A percentile compares a stretch with the other conserved stretches of the same genome.
phyloP scores from a whole-genome alignment of 306 rosid species.

The Leucaena leucocephala region DNA sequence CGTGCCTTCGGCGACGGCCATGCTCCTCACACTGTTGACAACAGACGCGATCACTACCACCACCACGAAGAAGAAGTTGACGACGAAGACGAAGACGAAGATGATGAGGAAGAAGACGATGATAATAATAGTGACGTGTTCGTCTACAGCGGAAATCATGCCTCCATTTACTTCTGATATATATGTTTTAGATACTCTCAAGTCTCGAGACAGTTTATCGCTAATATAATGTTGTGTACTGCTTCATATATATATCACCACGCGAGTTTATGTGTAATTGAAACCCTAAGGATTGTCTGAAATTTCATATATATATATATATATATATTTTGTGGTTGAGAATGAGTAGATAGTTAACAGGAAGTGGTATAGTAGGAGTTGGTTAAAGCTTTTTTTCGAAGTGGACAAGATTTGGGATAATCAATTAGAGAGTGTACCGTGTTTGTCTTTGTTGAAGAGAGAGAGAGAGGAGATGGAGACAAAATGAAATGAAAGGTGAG shows the following conservation, averaged over 20 bases:
- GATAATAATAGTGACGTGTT: constrained; percentile 31
- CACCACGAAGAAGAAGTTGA: constrained; percentile 37
- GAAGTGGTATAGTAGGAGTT: neutral
- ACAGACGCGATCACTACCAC: constrained; percentile 32
- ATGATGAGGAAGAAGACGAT: constrained; percentile 19
- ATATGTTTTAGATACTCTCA: neutral
- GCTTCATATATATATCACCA: too few species aligned
- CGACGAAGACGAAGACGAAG: constrained; percentile 45
- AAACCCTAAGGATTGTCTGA: neutral
- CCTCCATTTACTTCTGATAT: neutral
- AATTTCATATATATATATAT: too few species aligned
- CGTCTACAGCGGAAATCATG: neutral
- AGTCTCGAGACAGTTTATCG: neutral
- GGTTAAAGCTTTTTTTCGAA: constrained; percentile 27
- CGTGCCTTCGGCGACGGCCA: constrained; percentile 86
- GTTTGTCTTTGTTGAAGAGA: constrained; percentile 14
- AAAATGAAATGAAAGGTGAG: constrained; percentile 69
- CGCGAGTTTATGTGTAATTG: neutral
- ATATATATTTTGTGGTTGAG: neutral
- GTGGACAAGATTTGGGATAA: constrained; percentile 36
- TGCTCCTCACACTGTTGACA: constrained; percentile 65
- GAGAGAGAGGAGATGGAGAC: constrained; percentile 56
- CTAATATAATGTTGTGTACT: too few species aligned
- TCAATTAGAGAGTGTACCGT: constrained; percentile 15
- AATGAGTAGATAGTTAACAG: neutral